Percentiles rank a stretch among this genome's conserved stretches.
These are phyloP conservation scores for Suhomyces anneliseae DNA, from an alignment of 1,139 yeast genomes.

Conservation along the genomic window DNA sequence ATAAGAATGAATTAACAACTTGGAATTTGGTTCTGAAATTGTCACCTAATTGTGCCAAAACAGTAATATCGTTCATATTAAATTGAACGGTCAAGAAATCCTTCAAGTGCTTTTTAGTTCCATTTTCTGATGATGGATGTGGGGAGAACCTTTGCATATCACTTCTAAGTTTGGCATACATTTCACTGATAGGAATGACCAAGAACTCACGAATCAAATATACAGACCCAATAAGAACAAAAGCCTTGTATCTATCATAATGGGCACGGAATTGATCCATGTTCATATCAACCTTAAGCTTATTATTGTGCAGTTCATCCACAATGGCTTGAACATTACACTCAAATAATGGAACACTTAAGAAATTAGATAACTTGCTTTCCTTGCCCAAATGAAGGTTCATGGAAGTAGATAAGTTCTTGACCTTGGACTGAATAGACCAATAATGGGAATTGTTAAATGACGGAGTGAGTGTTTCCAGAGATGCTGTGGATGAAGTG, in stretches of 20 bases:
- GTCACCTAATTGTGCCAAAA: constrained; percentile 39
- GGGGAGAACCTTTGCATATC: constrained; percentile 23
- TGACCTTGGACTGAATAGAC: constrained; percentile 16
- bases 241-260: constrained; percentile 52
- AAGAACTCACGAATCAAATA: constrained; percentile 52
- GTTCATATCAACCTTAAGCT: constrained; percentile 28
- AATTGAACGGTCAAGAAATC: constrained; percentile 17
- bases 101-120: constrained; percentile 1
- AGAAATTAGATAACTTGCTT: constrained; percentile 9
- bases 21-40: constrained; percentile 53
- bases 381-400: constrained; percentile 23
- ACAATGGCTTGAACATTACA: constrained; percentile 17
- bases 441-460: constrained; percentile 17
- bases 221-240: constrained; percentile 53
- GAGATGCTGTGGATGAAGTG: constrained; percentile 19
- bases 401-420: constrained; percentile 27
- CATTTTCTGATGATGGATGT: constrained; percentile 8
- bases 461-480: constrained; percentile 24
- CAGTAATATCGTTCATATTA: constrained; percentile 26
- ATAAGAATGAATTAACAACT: constrained; percentile 25
- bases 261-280: constrained; percentile 32
- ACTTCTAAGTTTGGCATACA: constrained; percentile 25
- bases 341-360: constrained; percentile 22
- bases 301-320: constrained; percentile 18
- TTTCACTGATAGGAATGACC: constrained; percentile 33